Evolutionary conservation across 2,329 filamentous ascomycete species (phyloP).

Genomic region (Fusarium napiforme): DNA sequence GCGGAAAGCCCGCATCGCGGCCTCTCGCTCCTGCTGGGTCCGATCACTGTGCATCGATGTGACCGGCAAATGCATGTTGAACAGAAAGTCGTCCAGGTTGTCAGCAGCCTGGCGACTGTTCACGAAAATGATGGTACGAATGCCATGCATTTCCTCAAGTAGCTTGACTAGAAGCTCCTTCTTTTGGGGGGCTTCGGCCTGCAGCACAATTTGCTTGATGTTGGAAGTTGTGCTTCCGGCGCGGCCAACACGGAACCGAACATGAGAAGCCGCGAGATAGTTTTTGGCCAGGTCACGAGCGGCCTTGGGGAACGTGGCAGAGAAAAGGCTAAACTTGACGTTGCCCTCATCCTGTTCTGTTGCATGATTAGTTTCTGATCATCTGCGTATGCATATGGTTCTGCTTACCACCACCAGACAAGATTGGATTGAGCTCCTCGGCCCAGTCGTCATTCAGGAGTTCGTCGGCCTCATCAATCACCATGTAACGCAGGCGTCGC

Average conservation of each 20-base stretch:
- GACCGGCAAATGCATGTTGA: slow-evolving; percentile 80
- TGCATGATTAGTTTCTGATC: slow-evolving; percentile 47
- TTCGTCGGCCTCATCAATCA: slow-evolving; percentile 96
- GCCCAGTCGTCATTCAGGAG: slow-evolving; percentile 85
- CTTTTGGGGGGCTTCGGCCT: slow-evolving; percentile 74
- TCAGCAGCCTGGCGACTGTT: slow-evolving; percentile 84
- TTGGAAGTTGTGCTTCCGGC: slow-evolving; percentile 85
- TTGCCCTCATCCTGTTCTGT: slow-evolving; percentile 78
- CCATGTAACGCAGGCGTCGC: slow-evolving; percentile 78
- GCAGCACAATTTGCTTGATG: slow-evolving; percentile 81
- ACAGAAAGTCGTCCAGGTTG: slow-evolving; percentile 87
- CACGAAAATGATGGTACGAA: slow-evolving; percentile 89
- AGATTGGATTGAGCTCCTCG: slow-evolving; percentile 77
- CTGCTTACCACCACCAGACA: slow-evolving; percentile 80
- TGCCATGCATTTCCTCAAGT: slow-evolving; percentile 74
- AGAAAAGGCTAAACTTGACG: slow-evolving; percentile 84
- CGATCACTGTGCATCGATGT: slow-evolving; percentile 91
- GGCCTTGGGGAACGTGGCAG: slow-evolving; percentile 88
- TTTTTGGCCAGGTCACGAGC: slow-evolving; percentile 81
- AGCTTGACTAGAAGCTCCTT: slow-evolving; percentile 77
- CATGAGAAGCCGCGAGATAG: slow-evolving; percentile 77
- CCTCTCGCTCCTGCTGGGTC: slow-evolving; percentile 90
- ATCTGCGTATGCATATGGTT: neutral
- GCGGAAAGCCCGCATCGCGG: slow-evolving; percentile 88
- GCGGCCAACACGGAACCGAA: slow-evolving; percentile 87